Base-by-base conservation (phyloP, 2,329 filamentous ascomycete genomes). In the Cytospora piceicola region DNA sequence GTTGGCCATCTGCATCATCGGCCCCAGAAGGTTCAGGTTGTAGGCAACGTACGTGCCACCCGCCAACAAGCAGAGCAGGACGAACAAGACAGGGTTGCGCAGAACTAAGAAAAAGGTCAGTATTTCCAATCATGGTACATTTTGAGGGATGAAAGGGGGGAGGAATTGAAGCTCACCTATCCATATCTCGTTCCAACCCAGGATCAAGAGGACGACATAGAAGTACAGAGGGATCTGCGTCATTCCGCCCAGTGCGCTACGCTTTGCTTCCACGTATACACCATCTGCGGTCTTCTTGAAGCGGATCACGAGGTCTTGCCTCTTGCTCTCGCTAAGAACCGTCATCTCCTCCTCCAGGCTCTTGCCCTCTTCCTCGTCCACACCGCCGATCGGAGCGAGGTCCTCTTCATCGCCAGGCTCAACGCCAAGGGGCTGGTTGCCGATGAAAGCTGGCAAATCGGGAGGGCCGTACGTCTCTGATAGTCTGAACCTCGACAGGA, bases 231-330 rank as follows among this genome's bases (percentile, higher is more conserved):
- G 95, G 58, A 99, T 89, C 77, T 97, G 94, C 5, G 94, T 92
- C 72, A 99, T 92, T 65, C 94, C 94, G 63, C 95, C 95, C 75
- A 99, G 96, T 52, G 95, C 95, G 75, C 94, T 94, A 66, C 95
- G 88, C 84, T 99, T 99, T 58, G 95, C 95, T 80, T 99, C 95
- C 52, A 99, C 94, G 73, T 97, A 99, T 4, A 99, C 94, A 9
- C 94, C 95, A 75, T 99, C 95, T 1, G 95, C 95, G 42, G 93
- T 95, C 85, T 98, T 98, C 85, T 97, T 98, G 85, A 99, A 99
- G 63, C 95, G 87, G 17, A 96, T 90, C 12, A 93, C 92, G 32
- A 99, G 85, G 75, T 99, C 94, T 75, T 96, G 92, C 67, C 92
- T 87, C 80, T 97, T 97, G 70, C 88, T 85, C 78, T 98, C 94